Conservation (phyloP, 2,329 filamentous ascomycete genomes). For the Ophiostoma perfectum region DNA sequence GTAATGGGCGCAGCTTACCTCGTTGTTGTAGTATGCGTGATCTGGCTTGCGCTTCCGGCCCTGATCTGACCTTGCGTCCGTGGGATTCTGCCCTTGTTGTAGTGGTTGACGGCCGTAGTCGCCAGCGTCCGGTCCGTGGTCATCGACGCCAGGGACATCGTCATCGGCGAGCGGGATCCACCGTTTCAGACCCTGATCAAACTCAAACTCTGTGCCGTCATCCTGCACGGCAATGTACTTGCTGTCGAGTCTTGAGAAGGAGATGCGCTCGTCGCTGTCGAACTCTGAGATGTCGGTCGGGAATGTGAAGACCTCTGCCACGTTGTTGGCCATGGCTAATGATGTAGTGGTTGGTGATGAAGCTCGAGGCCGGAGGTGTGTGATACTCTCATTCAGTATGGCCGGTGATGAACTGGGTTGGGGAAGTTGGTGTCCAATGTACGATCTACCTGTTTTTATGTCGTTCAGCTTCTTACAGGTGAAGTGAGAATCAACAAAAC, state of each 20-base stretch:
- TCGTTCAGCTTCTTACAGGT: background rate
- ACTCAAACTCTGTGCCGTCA: conserved; percentile 80
- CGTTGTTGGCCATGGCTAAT: conserved; percentile 18
- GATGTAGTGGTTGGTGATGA: background rate
- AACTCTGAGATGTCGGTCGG: conserved; percentile 63
- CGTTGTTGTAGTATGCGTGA: conserved; percentile 33
- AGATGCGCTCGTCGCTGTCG: conserved; percentile 73
- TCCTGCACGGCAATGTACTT: conserved; percentile 82
- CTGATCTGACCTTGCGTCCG: conserved; percentile 24
- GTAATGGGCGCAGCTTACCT: conserved; percentile 39
- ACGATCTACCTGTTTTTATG: background rate
- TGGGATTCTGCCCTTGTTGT: conserved; percentile 22
- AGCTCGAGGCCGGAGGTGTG: background rate
- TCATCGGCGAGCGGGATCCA: conserved; percentile 59
- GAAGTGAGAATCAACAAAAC: conserved; percentile 20
- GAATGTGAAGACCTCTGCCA: conserved; percentile 40
- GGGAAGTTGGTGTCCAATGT: background rate
- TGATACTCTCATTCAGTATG: background rate
- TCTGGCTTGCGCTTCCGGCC: conserved; percentile 42
- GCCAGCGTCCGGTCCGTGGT: too few species aligned
- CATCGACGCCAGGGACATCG: background rate
- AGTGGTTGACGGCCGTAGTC: background rate
- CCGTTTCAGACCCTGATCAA: conserved; percentile 61
- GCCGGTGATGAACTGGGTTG: background rate
- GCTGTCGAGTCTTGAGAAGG: conserved; percentile 74